Evolutionary conservation across 2,329 filamentous ascomycete species (phyloP).

Genomic region (Paraphaeosphaeria minitans): DNA sequence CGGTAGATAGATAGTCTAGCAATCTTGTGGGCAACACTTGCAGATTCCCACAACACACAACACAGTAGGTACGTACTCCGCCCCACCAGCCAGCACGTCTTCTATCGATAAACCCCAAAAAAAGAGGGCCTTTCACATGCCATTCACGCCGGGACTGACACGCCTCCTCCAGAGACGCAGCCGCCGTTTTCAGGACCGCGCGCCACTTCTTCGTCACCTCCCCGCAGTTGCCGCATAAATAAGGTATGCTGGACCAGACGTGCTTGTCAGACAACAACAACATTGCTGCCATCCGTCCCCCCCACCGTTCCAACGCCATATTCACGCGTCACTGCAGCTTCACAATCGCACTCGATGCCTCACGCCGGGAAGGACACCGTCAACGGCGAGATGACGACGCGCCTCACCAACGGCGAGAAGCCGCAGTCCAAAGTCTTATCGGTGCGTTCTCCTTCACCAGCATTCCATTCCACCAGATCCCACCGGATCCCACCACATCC

Average conservation of each 20-base stretch:
- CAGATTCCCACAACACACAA: not conserved
- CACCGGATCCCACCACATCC: no score
- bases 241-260: not conserved
- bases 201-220: slow-evolving; percentile 2
- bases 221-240: not conserved
- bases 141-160: slow-evolving; percentile 4
- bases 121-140: slow-evolving; percentile 7
- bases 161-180: slow-evolving; percentile 1
- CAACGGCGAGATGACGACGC: slow-evolving; percentile 42
- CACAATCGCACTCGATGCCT: slow-evolving; percentile 24
- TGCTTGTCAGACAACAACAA: not conserved
- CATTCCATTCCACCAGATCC: slow-evolving; percentile 7
- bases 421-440: slow-evolving; percentile 46
- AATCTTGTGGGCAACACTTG: not conserved
- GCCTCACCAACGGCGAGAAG: slow-evolving; percentile 48
- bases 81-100: not conserved
- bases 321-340: not conserved
- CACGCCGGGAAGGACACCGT: slow-evolving; percentile 40
- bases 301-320: not conserved
- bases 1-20: no score
- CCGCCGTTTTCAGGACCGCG: slow-evolving; percentile 10
- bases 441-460: slow-evolving; percentile 36
- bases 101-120: slow-evolving; percentile 11
- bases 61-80: no score
- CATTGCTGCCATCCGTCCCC: not conserved